Base-by-base conservation (phyloP, 495 filamentous ascomycete species). In the Aspergillus mulundensis region DNA sequence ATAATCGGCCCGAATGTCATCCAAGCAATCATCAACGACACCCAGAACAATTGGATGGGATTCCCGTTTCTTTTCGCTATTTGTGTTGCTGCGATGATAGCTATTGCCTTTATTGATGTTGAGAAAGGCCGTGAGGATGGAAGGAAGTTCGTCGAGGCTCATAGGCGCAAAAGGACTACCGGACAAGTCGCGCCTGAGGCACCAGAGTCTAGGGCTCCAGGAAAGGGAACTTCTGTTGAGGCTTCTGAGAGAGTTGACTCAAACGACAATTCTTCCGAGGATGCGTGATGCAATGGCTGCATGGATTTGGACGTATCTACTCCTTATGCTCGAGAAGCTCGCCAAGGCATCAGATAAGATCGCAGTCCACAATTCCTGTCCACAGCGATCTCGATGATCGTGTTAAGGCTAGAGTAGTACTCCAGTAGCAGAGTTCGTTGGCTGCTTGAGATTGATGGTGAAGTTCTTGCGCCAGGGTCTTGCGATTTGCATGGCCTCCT, bases 1-100 rank as follows among this genome's bases (percentile, higher is more conserved):
- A 77, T 80, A 25, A 77, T 78, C 44, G 76, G 76, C 3, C 77
- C 74, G 3, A 78, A 77, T 48, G 75, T 80, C 23, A 69, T 78
- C 19, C 76, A 80, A 53, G 77, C 72, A 0, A 80, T 79, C 38
- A 75, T 79, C 45, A 78, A 78, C 44, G 44, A 70, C 36, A 77
- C 73, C 1, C 68, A 71, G 39, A 78, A 78, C 50, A 76, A 74
- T 48, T 78, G 77, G 77, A 76, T 77, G 71, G 76, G 77, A 4
- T 80, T 78, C 38, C 77, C 74, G 10, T 80, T 80, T 42, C 64
- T 80, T 0, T 78, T 80, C 51, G 66, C 72, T 1, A 64, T 80
- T 10, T 78, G 77, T 45, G 25, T 63, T 1, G 64, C 58, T 0
- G 75, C 77, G 7, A 77, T 74, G 63, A 64, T 76, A 21, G 64